Evolutionary conservation across 2,329 filamentous ascomycete genomes (phyloP).

Genomic region (Ascochyta pisi): DNA sequence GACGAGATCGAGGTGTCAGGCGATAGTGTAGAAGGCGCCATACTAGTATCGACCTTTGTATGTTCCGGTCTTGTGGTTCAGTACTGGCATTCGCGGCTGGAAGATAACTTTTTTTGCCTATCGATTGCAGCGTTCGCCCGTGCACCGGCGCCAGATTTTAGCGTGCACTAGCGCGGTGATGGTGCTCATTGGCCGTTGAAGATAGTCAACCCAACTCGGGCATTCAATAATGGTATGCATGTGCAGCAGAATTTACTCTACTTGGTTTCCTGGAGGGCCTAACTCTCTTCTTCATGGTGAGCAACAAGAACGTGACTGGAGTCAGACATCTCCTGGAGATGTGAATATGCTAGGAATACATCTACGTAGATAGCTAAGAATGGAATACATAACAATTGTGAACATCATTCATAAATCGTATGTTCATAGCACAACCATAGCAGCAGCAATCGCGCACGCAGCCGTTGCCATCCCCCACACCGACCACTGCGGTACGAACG

Average conservation of each 20-base stretch:
- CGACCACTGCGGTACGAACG: constrained; percentile 33
- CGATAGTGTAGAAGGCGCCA: constrained; percentile 45
- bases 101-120: constrained; percentile 10
- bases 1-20: constrained; percentile 50
- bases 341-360: not conserved
- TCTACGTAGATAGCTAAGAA: not conserved
- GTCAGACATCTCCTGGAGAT: too few species aligned
- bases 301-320: too few species aligned
- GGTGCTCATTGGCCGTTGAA: not conserved
- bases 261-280: too few species aligned
- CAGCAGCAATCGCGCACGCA: constrained; percentile 42
- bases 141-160: not conserved
- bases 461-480: constrained; percentile 41
- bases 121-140: constrained; percentile 4
- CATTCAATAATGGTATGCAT: not conserved
- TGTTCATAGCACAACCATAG: constrained; percentile 49
- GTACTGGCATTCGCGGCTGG: not conserved
- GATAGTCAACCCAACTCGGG: not conserved
- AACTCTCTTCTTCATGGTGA: too few species aligned
- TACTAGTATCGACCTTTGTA: constrained; percentile 18
- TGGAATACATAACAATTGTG: not conserved
- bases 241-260: too few species aligned
- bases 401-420: constrained; percentile 1
- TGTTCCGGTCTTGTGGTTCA: not conserved
- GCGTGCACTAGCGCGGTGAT: not conserved